Percentiles rank a stretch among this genome's conserved stretches.
Evolutionary conservation across 352 stramenopile genomes (phyloP).

Genomic region (Elongisporangium prolatum): DNA sequence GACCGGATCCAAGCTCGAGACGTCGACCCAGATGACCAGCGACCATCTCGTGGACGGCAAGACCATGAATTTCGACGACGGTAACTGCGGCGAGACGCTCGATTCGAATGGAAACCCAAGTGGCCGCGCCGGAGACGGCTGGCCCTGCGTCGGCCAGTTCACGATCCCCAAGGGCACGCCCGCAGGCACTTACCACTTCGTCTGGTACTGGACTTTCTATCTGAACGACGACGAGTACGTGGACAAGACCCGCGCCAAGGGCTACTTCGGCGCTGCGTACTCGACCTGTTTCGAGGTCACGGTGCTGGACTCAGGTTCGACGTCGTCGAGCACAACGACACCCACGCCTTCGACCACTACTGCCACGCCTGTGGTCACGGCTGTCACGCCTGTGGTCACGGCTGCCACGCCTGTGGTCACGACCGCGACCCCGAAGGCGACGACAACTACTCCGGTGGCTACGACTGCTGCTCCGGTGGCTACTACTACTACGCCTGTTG

Average conservation of each 20-base stretch:
- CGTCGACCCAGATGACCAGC: constrained; percentile 42
- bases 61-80: constrained; percentile 47
- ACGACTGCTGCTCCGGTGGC: no score
- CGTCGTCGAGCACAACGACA: constrained; percentile 7
- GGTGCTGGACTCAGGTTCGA: constrained; percentile 22
- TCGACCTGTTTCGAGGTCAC: constrained; percentile 68
- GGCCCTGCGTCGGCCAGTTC: constrained; percentile 56
- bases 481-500: no score
- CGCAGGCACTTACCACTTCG: constrained; percentile 54
- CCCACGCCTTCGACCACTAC: constrained; percentile 2
- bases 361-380: constrained; percentile 3
- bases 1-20: constrained; percentile 23
- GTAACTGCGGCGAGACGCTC: constrained; percentile 51
- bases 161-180: constrained; percentile 32
- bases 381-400: constrained; percentile 1
- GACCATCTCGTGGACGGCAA: constrained; percentile 44
- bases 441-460: constrained; percentile 3
- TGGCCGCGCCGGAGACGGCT: constrained; percentile 51
- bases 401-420: constrained; percentile 6
- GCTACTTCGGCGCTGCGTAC: constrained; percentile 66
- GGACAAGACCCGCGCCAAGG: constrained; percentile 37
- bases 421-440: constrained; percentile 2
- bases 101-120: constrained; percentile 35
- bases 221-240: constrained; percentile 45
- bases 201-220: constrained; percentile 77